Percentiles rank a stretch among this genome's conserved stretches.
phyloP scores from a whole-genome alignment of 2,329 filamentous ascomycete genomes.

The Sclerotinia minor region DNA sequence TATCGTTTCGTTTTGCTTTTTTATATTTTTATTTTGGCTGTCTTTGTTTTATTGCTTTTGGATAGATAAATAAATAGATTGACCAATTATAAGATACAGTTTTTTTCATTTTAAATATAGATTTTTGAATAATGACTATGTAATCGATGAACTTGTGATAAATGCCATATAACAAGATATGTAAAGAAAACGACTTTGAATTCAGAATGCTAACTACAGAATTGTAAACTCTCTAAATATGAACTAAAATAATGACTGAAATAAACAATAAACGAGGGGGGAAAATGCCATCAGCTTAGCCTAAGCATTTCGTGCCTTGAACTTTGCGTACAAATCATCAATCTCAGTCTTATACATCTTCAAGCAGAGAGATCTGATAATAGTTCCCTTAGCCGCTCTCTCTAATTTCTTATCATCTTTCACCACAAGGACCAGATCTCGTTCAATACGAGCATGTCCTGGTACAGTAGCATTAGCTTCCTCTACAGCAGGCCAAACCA shows the following conservation, averaged over 20 bases:
- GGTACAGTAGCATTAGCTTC: conserved; percentile 29
- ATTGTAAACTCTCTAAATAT: not conserved
- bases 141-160: too few species aligned
- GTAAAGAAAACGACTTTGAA: not conserved
- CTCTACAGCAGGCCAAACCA: conserved; percentile 30
- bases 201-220: not conserved
- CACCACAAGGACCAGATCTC: conserved; percentile 28
- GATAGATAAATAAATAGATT: too few species aligned
- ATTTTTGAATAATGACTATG: too few species aligned
- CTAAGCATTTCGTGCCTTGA: not conserved
- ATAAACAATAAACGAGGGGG: not conserved
- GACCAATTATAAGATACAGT: too few species aligned
- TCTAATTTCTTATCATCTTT: conserved; percentile 26
- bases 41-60: too few species aligned
- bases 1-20: too few species aligned
- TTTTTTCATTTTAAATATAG: too few species aligned
- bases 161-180: too few species aligned
- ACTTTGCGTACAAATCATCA: conserved; percentile 34
- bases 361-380: conserved; percentile 14
- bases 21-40: too few species aligned
- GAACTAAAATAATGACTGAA: rapidly evolving
- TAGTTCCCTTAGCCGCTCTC: conserved; percentile 30
- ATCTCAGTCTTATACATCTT: conserved; percentile 30
- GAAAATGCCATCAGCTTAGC: rapidly evolving
- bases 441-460: conserved; percentile 29